phyloP scores from a whole-genome alignment of 371 early-diverging fungal genomes.

The Sanchytrium tribonematis region DNA sequence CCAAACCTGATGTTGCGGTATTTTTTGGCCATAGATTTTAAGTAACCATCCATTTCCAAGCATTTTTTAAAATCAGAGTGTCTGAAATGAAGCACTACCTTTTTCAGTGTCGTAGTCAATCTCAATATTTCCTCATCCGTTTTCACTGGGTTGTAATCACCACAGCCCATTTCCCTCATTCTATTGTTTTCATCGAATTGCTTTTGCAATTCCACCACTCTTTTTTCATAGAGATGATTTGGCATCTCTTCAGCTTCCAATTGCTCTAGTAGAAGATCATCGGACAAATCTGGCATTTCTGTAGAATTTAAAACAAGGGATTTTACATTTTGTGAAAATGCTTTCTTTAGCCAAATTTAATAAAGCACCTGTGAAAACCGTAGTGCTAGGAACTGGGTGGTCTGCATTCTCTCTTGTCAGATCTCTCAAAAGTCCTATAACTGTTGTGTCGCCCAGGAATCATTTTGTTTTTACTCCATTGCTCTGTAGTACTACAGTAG shows the following conservation, averaged over 20 bases:
- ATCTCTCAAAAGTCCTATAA: neutral
- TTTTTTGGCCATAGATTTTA: conserved; percentile 43
- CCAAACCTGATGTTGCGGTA: conserved; percentile 58
- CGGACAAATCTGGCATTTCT: too few species aligned
- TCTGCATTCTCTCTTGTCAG: neutral
- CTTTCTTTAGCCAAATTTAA: too few species aligned
- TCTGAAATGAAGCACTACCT: conserved; percentile 57
- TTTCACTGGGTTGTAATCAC: conserved; percentile 41
- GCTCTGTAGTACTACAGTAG: conserved; percentile 38
- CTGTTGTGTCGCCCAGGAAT: conserved; percentile 21
- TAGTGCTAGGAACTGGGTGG: neutral
- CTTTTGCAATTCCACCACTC: neutral
- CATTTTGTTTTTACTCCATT: conserved; percentile 61
- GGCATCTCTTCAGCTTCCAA: neutral
- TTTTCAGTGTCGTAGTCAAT: conserved; percentile 39
- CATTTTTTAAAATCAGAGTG: conserved; percentile 76
- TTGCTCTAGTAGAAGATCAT: neutral
- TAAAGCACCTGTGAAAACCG: too few species aligned
- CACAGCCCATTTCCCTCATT: conserved; percentile 35
- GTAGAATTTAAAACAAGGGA: neutral
- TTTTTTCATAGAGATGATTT: neutral
- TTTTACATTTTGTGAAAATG: neutral
- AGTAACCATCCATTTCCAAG: conserved; percentile 66
- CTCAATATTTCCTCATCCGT: conserved; percentile 64
- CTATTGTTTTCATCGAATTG: neutral